Conservation (phyloP, 2,329 filamentous ascomycete genomes). For the Grosmannia huntii region DNA sequence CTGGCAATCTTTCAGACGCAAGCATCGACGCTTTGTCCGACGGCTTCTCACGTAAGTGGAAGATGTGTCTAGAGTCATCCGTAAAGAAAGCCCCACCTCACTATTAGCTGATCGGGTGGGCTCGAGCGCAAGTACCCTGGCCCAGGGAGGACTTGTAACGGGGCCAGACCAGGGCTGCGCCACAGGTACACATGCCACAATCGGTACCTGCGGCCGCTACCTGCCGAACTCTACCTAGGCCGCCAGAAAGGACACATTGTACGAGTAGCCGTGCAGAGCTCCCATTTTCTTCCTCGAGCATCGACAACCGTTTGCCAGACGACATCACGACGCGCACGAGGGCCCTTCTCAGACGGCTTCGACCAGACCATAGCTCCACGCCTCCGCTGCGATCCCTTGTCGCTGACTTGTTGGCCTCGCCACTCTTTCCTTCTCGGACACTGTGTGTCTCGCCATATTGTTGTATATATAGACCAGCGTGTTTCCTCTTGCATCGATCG, state of each 20-base stretch:
- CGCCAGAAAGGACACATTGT: conserved; percentile 3
- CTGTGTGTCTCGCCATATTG: background rate
- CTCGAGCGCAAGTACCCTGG: background rate
- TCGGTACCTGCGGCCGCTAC: background rate
- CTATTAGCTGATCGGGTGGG: background rate
- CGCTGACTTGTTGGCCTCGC: background rate
- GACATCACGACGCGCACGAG: too few species aligned
- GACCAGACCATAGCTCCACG: too few species aligned
- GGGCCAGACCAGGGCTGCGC: too few species aligned
- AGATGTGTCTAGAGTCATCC: too few species aligned
- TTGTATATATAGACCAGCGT: background rate
- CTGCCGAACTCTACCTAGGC: too few species aligned
- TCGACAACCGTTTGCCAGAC: background rate
- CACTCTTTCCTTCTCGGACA: background rate
- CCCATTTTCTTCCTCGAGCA: background rate
- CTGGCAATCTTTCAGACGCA: too few species aligned
- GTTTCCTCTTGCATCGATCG: background rate
- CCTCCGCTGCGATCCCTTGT: background rate
- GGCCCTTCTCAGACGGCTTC: too few species aligned
- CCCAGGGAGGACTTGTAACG: background rate
- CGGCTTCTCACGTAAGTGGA: too few species aligned
- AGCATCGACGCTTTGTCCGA: too few species aligned
- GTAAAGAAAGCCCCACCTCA: too few species aligned
- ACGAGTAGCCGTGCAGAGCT: too few species aligned
- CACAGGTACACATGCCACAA: background rate